Evolutionary conservation across 345 rosid species (phyloP).

Genomic region (Turnera subulata): DNA sequence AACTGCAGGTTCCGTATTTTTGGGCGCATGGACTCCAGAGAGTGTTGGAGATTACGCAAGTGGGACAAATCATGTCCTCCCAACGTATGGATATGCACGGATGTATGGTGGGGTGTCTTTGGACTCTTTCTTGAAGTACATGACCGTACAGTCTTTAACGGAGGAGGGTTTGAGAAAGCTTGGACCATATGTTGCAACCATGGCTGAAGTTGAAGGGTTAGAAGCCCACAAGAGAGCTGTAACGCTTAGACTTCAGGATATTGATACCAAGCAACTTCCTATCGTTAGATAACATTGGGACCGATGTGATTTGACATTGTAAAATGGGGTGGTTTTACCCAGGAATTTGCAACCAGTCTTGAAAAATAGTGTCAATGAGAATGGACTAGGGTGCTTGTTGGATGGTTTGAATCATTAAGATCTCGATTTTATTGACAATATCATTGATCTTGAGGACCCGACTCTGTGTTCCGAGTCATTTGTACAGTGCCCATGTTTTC

Average conservation of each 20-base stretch:
- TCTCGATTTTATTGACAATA: too few relatives aligned
- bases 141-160: conserved; percentile 78
- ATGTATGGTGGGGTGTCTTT: conserved; percentile 92
- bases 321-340: too few relatives aligned
- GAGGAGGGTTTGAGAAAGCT: conserved; percentile 80
- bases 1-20: conserved; percentile 67
- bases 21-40: conserved; percentile 94
- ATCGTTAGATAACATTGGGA: conserved; percentile 13
- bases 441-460: too few relatives aligned
- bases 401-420: too few relatives aligned
- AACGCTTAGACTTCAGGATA: conserved; percentile 70
- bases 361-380: too few relatives aligned
- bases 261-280: conserved; percentile 55
- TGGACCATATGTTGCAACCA: conserved; percentile 74
- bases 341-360: too few relatives aligned
- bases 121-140: conserved; percentile 81
- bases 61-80: conserved; percentile 87
- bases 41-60: conserved; percentile 98
- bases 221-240: conserved; percentile 95
- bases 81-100: conserved; percentile 86
- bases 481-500: too few relatives aligned
- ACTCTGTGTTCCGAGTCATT: too few relatives aligned
- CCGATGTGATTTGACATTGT: neutral
- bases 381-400: too few relatives aligned
- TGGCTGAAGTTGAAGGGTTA: conserved; percentile 88